Percentiles rank a stretch among this genome's conserved stretches.
These are phyloP conservation scores for Raddia guianensis DNA, from an alignment of 176 grass and related monocot species.

Conservation along the genomic window DNA sequence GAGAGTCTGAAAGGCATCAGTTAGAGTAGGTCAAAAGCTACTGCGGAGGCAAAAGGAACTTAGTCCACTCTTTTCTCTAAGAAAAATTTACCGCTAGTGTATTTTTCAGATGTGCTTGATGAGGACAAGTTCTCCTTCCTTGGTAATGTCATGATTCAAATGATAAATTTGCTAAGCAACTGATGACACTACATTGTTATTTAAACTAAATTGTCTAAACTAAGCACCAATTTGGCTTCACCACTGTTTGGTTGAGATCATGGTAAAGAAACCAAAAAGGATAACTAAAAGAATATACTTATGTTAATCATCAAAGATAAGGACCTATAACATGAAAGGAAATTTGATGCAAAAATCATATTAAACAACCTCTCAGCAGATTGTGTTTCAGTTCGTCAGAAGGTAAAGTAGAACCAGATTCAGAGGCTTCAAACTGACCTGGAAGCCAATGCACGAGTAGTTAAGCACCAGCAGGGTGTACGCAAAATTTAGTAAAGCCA, in stretches of 20 bases:
- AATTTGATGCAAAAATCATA: neutral
- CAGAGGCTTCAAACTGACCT: slow-evolving; percentile 57
- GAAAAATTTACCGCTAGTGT: slow-evolving; percentile 4
- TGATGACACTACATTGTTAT: neutral
- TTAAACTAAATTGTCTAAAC: neutral
- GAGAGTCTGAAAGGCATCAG: neutral
- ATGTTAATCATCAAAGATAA: neutral
- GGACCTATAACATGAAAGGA: neutral
- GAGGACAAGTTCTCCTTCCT: neutral
- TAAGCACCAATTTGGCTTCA: neutral
- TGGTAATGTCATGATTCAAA: slow-evolving; percentile 13
- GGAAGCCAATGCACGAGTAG: slow-evolving; percentile 97
- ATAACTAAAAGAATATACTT: neutral
- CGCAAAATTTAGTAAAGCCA: slow-evolving; percentile 69
- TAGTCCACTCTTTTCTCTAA: neutral
- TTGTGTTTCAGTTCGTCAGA: neutral
- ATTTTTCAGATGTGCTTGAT: neutral
- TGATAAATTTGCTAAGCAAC: slow-evolving; percentile 14
- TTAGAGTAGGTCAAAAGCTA: neutral
- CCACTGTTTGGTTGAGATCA: neutral
- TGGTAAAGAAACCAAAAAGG: slow-evolving; percentile 6
- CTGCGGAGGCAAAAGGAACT: neutral
- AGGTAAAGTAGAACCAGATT: slow-evolving; percentile 30
- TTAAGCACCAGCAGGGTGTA: slow-evolving; percentile 94
- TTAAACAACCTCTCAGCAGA: neutral